These are phyloP conservation scores for Monilinia aucupariae DNA, from an alignment of 2,329 filamentous ascomycete genomes.

Conservation along the genomic window DNA sequence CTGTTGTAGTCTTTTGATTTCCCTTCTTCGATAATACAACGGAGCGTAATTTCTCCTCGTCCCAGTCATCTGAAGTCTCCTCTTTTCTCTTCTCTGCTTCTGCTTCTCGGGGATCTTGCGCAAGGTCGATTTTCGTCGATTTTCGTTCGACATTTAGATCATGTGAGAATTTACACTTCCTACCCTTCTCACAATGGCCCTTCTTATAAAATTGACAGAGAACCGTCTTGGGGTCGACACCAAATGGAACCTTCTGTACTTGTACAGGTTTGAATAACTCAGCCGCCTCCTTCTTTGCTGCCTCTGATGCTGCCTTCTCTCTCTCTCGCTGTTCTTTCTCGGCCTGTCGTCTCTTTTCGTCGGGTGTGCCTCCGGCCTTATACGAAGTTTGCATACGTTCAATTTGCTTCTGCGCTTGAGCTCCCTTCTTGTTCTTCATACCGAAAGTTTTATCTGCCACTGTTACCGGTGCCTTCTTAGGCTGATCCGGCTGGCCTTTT, in stretches of 20 bases:
- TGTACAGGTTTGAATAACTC: slow-evolving; percentile 85
- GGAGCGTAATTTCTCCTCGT: slow-evolving; percentile 87
- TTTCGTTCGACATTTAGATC: slow-evolving; percentile 86
- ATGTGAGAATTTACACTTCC: slow-evolving; percentile 97
- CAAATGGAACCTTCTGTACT: slow-evolving; percentile 95
- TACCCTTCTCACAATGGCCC: slow-evolving; percentile 93
- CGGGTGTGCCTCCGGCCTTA: slow-evolving; percentile 69
- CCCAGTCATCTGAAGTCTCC: slow-evolving; percentile 95
- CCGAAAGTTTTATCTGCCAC: slow-evolving; percentile 97
- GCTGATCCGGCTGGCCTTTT: slow-evolving; percentile 42
- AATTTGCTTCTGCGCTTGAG: slow-evolving; percentile 83
- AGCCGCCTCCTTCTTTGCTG: slow-evolving; percentile 72
- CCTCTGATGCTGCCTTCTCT: slow-evolving; percentile 87
- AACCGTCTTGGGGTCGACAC: slow-evolving; percentile 96
- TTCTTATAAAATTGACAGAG: slow-evolving; percentile 97
- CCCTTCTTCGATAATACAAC: slow-evolving; percentile 96
- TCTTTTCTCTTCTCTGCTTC: slow-evolving; percentile 76
- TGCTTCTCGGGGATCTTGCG: slow-evolving; percentile 72
- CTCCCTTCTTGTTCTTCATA: slow-evolving; percentile 99
- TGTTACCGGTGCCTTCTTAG: slow-evolving; percentile 49
- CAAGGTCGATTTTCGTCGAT: slow-evolving; percentile 85
- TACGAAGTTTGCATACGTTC: slow-evolving; percentile 72
- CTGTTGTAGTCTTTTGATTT: slow-evolving; percentile 89
- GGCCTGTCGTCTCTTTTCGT: slow-evolving; percentile 75
- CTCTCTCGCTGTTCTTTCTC: slow-evolving; percentile 66